Evolutionary conservation across 495 filamentous ascomycete genomes (phyloP), one percentile per base, ranked within the genome.

Genomic region (Parmelia sp.): DNA sequence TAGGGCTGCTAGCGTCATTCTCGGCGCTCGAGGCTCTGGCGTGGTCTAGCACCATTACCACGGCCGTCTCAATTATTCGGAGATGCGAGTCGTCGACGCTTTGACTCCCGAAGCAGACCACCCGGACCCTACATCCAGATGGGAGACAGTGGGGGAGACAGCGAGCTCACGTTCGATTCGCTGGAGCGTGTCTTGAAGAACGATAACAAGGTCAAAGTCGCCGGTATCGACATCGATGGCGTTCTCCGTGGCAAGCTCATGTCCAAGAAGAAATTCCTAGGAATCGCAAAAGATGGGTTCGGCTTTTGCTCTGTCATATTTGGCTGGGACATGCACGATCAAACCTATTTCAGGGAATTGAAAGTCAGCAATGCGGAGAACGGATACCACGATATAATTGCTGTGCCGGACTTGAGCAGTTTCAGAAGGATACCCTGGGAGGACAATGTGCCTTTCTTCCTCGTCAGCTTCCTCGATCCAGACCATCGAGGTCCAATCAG

Each of bases 271-370:
- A 98, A 98, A 77, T 98, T 98, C 76, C 76, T 97, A 7, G 91
- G 89, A 11, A 83, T 98, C 58, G 88, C 86, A 29, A 74, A 85
- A 56, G 82, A 86, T 49, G 94, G 94, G 56, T 98, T 98, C 69
- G 94, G 94, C 25, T 98, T 97, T 80, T 98, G 94, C 80, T 93
- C 89, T 5, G 91, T 97, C 61, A 84, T 98, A 42, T 97, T 96
- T 70, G 94, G 92, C 70, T 97, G 93, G 93, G 94, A 98, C 69
- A 96, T 96, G 90, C 93, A 97, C 75, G 94, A 98, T 70, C 80
- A 82, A 72, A 94, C 90, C 11, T 97, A 98, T 70, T 86, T 85
- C 71, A 78, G 81, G 61, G 92, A 97, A 75, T 83, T 97, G 57
- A 83, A 84, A 69, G 88, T 97, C 72, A 92, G 89, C 77, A 97